Evolutionary conservation across 164 flowering plant genomes (phyloP), one percentile per base, ranked within the genome.

Genomic region (Annona cherimola): DNA sequence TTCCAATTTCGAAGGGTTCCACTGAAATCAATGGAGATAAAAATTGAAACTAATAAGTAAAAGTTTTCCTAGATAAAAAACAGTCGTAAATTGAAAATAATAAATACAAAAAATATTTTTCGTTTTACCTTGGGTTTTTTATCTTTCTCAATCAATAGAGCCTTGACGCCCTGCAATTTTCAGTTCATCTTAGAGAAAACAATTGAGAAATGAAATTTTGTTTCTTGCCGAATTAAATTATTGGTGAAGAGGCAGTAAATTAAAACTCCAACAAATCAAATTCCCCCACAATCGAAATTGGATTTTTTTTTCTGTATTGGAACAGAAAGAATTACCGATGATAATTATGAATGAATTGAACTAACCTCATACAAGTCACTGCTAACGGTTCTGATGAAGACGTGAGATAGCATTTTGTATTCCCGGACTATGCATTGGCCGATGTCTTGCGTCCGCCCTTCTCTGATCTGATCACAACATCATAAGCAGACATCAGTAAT

Each of bases 381-480:
- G 94, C 95, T 90, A 72, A 88, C 70, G 70, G 90, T 84, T 74
- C 89, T 90, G 60, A 65, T 73, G 83, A 88, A 20, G 61, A 86
- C 87, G 81, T 87, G 90, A 68, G 88, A 88, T 68, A 83, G 83
- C 87, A 92, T 85, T 76, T 96, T 82, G 77, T 85, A 90, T 68
- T 94, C 97, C 3, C 88, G 85, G 20, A 80, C 70, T 73, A 92
- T 92, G 79, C 98, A 94, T 72, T 85, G 89, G 42, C 93, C 96
- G 71, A 94, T 76, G 69, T 94, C 92, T 80, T 87, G 90, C 26
- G 87, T 83, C 78, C 96, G 84, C 9, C 97, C 96, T 83, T 86
- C 89, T 84, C 97, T 84, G 50, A 94, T 87, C 98, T 94, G 90
- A 50, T 3, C 43, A 63, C 44, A 63, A 0, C 9, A 1, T 5